Base-by-base conservation (phyloP, 2,329 filamentous ascomycete species). In the Sporothrix curviconia region DNA sequence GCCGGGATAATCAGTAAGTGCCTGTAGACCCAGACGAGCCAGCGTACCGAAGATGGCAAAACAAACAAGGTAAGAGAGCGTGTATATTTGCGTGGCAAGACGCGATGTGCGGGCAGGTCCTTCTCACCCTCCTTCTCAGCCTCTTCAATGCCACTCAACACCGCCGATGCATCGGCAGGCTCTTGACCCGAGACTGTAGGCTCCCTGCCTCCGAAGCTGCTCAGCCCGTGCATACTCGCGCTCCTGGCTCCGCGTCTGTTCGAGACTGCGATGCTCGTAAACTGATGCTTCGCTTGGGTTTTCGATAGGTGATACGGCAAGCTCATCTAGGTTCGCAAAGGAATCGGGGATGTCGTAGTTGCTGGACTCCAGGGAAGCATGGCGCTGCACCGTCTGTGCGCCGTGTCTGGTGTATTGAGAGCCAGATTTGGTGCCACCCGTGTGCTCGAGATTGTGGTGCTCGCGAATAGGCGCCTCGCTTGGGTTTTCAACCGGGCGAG, bases 41-140 rank as follows among this genome's bases (percentile, higher is more conserved):
- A 96, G 79, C 0, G 91, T 94, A 36, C 92, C 92, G 40, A 92
- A 72, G 19, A 96, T 80, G 22, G 92, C 85, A 71, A 96, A 96
- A 67, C 96, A 78, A 58, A 95, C 77, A 22, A 96, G 81, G 70
- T 95, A 90, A 1, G 89, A 91, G 60, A 91, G 68, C 2, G 85
- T 91, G 71, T 91, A 89, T 59, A 87, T 64, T 65, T 83, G 73
- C 1, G 82, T 87, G 9, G 75, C 76, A 30, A 76, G 66, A 58
- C 70, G 74, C 1, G 84, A 85, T 25, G 78, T 70, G 25, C 8
- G 44, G 11, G 7, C 17, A 12, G 30, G 14, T 19, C 12, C n/a
- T 12, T 40, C 9, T 5, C 22, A 28, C 4, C 15, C 37, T 4
- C 1, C 17, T 7, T 28, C 47, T 15, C 15, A 9, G 40, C 24